These are phyloP conservation scores for Platanthera zijinensis DNA, from an alignment of 106 monocot genomes.

Conservation along the genomic window DNA sequence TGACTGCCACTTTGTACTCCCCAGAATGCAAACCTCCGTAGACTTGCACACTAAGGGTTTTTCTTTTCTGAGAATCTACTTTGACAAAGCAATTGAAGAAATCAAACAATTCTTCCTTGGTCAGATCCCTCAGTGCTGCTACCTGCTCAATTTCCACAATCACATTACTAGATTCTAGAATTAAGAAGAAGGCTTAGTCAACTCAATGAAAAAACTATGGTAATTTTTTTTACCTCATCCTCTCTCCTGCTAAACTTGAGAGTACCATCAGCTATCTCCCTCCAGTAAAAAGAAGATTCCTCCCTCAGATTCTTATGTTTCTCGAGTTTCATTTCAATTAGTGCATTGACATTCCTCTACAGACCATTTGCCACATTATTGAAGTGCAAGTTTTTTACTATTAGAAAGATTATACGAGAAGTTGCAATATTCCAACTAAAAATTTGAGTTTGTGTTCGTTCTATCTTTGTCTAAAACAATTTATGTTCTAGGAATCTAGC, in stretches of 20 bases:
- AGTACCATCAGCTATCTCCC: conserved; percentile 71
- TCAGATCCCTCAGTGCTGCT: conserved; percentile 59
- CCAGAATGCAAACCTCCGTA: conserved; percentile 62
- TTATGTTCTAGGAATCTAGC: too few species aligned
- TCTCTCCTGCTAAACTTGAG: conserved; percentile 72
- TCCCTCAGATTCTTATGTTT: conserved; percentile 88
- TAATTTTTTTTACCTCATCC: conserved; percentile 35
- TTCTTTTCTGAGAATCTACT: conserved; percentile 47
- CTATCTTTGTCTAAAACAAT: too few species aligned
- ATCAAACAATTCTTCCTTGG: conserved; percentile 56
- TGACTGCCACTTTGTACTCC: conserved; percentile 34
- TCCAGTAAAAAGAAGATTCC: conserved; percentile 75
- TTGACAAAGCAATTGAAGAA: conserved; percentile 63
- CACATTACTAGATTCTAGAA: not conserved
- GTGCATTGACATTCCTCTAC: conserved; percentile 78
- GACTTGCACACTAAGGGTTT: conserved; percentile 55
- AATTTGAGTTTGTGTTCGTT: too few species aligned
- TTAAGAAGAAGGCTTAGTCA: not conserved
- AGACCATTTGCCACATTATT: not conserved
- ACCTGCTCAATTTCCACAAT: conserved; percentile 36
- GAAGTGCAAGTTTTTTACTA: not conserved
- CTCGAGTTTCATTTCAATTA: conserved; percentile 87
- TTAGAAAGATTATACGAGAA: too few species aligned
- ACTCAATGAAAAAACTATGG: not conserved
- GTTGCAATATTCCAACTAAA: too few species aligned